A percentile compares a stretch with the other conserved stretches of the same genome.
phyloP scores from a whole-genome alignment of 2,329 filamentous ascomycete species.

The Fusarium sp. region DNA sequence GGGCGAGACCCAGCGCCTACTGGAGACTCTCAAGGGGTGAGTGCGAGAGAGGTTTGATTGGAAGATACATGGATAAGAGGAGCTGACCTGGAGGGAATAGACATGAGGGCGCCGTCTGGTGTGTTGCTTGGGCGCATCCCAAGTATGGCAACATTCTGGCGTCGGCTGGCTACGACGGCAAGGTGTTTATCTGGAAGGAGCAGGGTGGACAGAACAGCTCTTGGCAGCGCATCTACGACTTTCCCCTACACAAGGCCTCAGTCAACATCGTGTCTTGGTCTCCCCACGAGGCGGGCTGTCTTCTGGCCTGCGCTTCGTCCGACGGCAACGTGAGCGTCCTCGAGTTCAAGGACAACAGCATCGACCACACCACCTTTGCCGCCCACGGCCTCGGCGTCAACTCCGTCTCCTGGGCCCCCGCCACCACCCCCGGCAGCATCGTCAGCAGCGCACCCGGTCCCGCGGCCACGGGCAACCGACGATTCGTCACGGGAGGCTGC shows the following conservation, averaged over 20 bases:
- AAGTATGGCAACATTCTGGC: constrained; percentile 99
- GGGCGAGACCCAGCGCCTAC: constrained; percentile 85
- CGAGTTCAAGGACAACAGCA: constrained; percentile 95
- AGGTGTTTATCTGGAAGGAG: constrained; percentile 98
- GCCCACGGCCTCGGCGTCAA: constrained; percentile 96
- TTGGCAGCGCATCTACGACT: constrained; percentile 91
- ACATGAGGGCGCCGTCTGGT: constrained; percentile 98
- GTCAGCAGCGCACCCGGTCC: constrained; percentile 73
- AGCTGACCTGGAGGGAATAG: constrained; percentile 55
- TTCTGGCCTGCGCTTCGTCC: constrained; percentile 91
- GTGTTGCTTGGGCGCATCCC: constrained; percentile 95
- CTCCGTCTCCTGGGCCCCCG: constrained; percentile 93
- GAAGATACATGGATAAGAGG: neutral
- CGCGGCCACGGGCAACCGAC: constrained; percentile 69
- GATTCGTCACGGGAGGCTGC: constrained; percentile 93
- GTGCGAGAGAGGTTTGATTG: constrained; percentile 32
- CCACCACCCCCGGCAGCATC: constrained; percentile 81
- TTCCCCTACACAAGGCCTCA: constrained; percentile 90
- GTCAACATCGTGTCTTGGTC: constrained; percentile 98
- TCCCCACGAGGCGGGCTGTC: constrained; percentile 93
- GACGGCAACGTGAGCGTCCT: constrained; percentile 94
- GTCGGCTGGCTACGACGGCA: constrained; percentile 94
- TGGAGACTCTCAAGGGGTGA: constrained; percentile 94
- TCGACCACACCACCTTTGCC: constrained; percentile 87
- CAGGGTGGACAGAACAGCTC: constrained; percentile 64